Evolutionary conservation across 306 rosid genomes (phyloP), one percentile per base, ranked within the genome.

Genomic region (Quercus rubra): DNA sequence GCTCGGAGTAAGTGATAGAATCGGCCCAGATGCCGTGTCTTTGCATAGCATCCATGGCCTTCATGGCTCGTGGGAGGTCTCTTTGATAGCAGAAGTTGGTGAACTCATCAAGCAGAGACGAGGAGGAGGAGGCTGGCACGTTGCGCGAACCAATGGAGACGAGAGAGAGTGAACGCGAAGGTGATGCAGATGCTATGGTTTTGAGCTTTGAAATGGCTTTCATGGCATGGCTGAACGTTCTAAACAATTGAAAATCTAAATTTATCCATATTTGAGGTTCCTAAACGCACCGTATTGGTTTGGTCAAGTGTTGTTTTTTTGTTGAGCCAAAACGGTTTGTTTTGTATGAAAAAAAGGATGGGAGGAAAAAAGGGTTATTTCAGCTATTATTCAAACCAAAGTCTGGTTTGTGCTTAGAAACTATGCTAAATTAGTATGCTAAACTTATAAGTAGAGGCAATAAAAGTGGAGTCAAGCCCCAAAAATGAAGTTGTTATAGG

Each of bases 1-100:
- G 95, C 85, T 92, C 91, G 14, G 90, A 80, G 79, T 92, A 94
- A 25, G 93, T 86, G 73, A 92, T 72, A 4, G 91, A 86, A 76
- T 92, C 88, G 0, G 97, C 97, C 70, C 81, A 74, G 41, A 91
- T 66, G 18, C 86, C 82, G 31, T 78, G 81, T 55, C 75, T 86
- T 78, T 90, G 89, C 92, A 94, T 91, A 68, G 91, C 84, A 30
- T 94, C 92, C 84, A 94, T 79, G 57, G 86, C 87, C 63, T 55
- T 81, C 89, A 94, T 90, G 59, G 98, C 97, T 78, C 89, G 69
- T 57, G 91, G 85, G 74, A 92, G 90, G 75, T 94, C 91, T 84
- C 90, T 77, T 64, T 81, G 88, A 79, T 87, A 81, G 91, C 92
- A 88, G 73, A 71, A 80, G 27, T 63, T 79, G 58, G 89, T 68